Evolutionary conservation across 2,329 filamentous ascomycete species (phyloP), one percentile per base, ranked within the genome.

Genomic region (Botrytis elliptica): DNA sequence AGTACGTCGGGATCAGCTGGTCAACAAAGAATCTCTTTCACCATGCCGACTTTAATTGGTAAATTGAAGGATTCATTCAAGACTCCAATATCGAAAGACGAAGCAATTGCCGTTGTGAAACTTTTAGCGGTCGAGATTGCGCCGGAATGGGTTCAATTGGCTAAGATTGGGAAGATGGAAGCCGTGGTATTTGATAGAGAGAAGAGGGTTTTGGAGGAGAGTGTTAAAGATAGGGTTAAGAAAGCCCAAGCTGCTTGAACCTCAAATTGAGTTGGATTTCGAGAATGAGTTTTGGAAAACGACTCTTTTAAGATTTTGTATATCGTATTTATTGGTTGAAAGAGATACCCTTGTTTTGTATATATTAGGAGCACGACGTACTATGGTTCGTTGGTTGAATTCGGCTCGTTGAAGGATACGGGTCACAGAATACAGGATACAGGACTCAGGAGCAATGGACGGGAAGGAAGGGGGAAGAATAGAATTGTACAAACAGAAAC

Each of bases 41-140:
- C 88, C 38, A 88, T 94, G 85, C 83, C 86, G 42, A 86, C 85
- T 20, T 83, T 94, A 71, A 83, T 91, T 29, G 86, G 89, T 76
- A 91, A 90, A 80, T 84, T 94, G 67, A 88, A 87, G 78, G 91
- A 93, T 81, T 94, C 92, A 40, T 83, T 92, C 60, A 81, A 79
- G 44, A 79, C 76, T 9, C 75, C 86, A 0, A 86, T 88, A 62
- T 84, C 85, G 1, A 83, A 81, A 44, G 82, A 84, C 9, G 86
- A 88, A 76, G 84, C 85, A 16, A 83, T 83, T 71, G 79, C 81
- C 2, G 86, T 85, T 79, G 78, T 88, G 69, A 82, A 83, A 70
- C 81, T 88, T 55, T 79, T 88, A 63, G 83, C 83, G 7, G 79
- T 83, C 46, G 81, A 86, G 42, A 83, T 85, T 68, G 82, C 86